Percentiles rank a stretch among this genome's conserved stretches.
Conservation (phyloP, 768 basidiomycete genomes). For the Pulveroboletus frians region DNA sequence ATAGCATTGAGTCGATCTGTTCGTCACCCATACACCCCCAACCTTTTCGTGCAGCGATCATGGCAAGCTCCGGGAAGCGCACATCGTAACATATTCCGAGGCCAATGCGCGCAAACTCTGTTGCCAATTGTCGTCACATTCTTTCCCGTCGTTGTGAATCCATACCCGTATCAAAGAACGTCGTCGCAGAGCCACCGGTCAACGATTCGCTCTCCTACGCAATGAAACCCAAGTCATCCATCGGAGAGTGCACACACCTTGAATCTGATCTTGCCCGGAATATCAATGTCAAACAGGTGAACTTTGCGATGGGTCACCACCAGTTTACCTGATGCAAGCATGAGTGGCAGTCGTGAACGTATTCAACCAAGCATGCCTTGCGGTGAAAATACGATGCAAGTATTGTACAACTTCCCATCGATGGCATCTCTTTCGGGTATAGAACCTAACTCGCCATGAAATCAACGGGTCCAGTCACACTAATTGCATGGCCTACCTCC, state of each 20-base stretch:
- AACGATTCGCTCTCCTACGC: constrained; percentile 82
- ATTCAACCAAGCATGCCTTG: constrained; percentile 40
- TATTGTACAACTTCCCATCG: constrained; percentile 81
- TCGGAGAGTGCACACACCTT: constrained; percentile 45
- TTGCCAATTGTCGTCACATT: neutral
- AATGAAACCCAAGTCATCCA: constrained; percentile 1
- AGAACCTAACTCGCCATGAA: constrained; percentile 53
- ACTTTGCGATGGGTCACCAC: constrained; percentile 89
- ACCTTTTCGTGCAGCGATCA: constrained; percentile 87
- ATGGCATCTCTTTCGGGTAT: constrained; percentile 77
- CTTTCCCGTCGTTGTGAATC: neutral
- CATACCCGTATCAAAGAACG: constrained; percentile 84
- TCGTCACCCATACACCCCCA: constrained; percentile 5
- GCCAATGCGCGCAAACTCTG: constrained; percentile 96
- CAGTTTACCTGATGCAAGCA: constrained; percentile 58
- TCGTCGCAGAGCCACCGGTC: constrained; percentile 67
- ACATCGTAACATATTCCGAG: constrained; percentile 97
- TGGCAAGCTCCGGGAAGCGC: constrained; percentile 89
- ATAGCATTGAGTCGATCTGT: neutral
- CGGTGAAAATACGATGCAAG: constrained; percentile 86
- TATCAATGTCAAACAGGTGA: constrained; percentile 97
- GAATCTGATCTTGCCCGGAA: constrained; percentile 87
- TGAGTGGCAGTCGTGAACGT: neutral
- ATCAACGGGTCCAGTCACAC: neutral
- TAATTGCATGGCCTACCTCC: constrained; percentile 55